These are phyloP conservation scores for Camelina sativa DNA, from an alignment of 345 rosid species.

Conservation along the genomic window DNA sequence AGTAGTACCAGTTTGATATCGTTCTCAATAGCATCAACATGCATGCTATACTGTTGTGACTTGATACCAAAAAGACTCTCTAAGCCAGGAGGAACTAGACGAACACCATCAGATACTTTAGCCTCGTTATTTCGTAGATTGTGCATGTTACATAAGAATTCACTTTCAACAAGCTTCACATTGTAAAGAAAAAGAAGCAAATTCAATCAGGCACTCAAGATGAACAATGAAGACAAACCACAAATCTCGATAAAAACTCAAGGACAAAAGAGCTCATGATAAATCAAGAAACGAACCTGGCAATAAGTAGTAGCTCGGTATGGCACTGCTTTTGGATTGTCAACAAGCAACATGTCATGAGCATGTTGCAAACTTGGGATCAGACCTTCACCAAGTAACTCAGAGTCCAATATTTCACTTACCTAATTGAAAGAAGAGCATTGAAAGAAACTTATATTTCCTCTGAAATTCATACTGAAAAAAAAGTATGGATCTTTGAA, in stretches of 20 bases:
- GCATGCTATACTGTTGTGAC: constrained; percentile 76
- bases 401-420: constrained; percentile 94
- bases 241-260: not conserved
- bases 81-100: constrained; percentile 66
- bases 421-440: constrained; percentile 51
- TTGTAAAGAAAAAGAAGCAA: not conserved
- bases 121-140: constrained; percentile 63
- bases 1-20: constrained; percentile 75
- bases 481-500: constrained; percentile 7
- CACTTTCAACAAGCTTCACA: constrained; percentile 77
- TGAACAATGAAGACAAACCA: not conserved
- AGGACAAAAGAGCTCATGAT: not conserved
- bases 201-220: constrained; percentile 6
- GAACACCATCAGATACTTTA: constrained; percentile 57
- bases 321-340: constrained; percentile 80
- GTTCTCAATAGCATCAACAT: constrained; percentile 69
- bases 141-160: constrained; percentile 68
- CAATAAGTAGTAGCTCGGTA: constrained; percentile 78
- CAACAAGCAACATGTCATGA: constrained; percentile 75
- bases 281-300: constrained; percentile 58
- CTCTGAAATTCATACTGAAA: not conserved
- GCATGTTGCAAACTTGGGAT: constrained; percentile 95
- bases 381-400: constrained; percentile 92
- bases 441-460: not conserved
- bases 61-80: constrained; percentile 58